Base-by-base conservation (phyloP, 805 yeast genomes). In the Tetrapisispora arboricola region DNA sequence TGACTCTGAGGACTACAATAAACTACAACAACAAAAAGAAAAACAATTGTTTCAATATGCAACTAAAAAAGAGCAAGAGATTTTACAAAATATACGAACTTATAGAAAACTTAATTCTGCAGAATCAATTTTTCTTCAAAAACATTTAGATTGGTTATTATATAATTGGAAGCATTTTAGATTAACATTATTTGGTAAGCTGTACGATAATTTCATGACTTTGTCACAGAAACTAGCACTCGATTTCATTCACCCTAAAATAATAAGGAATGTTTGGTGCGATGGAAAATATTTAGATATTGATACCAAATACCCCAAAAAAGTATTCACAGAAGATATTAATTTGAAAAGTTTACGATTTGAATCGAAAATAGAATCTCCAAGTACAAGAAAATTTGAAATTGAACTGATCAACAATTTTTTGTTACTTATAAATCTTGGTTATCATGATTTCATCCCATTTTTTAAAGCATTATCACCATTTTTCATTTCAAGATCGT, bases 221-320 rank as follows among this genome's bases (percentile, higher is more conserved):
- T 49, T 74, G 2, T 64, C 73, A 30, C 70, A 74, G 12, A 75
- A 79, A 15, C 51, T 76, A 27, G 75, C 77, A 0, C 54, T 76
- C 1, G 76, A 75, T 48, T 57, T 71, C 6, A 63, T 50, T 35
- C 83, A 77, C 55, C 80, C 82, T 1, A 74, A 75, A 49, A 74
- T 77, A 24, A 67, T 70, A 44, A 55, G 81, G 41, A 73, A 75
- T 10, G 55, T 75, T 37, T 74, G 74, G 63, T 65, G 76, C 27
- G 74, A 70, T 49, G 68, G 73, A 2, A 49, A 45, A 20, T 45
- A 45, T 25, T 29, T 60, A 26, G 60, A 50, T 11, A 38, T 54
- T 15, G 58, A 60, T 30, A 34, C 48, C 4, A 53, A 47, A 30
- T 38, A 47, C 31, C 50, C 57, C 1, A 43, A 46, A 5, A 34